Evolutionary conservation across 2,329 filamentous ascomycete species (phyloP).

Genomic region (Cordyceps sp.): DNA sequence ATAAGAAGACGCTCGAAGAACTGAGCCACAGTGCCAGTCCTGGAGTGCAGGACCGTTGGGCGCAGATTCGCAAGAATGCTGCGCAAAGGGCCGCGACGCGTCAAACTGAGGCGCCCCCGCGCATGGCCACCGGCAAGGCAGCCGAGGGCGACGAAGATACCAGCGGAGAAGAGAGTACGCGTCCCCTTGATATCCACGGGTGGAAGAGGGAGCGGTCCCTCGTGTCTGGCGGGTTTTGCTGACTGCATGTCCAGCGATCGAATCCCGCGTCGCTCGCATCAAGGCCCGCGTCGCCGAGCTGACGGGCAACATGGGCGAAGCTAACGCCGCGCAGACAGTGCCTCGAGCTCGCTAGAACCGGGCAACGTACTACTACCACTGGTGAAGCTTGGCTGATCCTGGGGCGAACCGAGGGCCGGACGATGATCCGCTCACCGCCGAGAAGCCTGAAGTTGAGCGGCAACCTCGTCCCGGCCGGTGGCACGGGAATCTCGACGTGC

Average conservation of each 20-base stretch:
- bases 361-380: too few species aligned
- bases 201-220: too few species aligned
- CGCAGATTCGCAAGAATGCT: slow-evolving; percentile 88
- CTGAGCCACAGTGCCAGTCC: slow-evolving; percentile 16
- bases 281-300: slow-evolving; percentile 92
- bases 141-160: slow-evolving; percentile 66
- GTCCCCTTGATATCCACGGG: neutral
- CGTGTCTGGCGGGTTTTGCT: too few species aligned
- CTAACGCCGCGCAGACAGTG: slow-evolving; percentile 16
- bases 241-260: slow-evolving; percentile 51
- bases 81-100: slow-evolving; percentile 58
- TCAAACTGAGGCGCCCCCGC: slow-evolving; percentile 44
- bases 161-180: slow-evolving; percentile 90
- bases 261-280: slow-evolving; percentile 91
- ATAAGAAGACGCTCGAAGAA: slow-evolving; percentile 14
- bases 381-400: too few species aligned
- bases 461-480: too few species aligned
- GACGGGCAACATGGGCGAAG: slow-evolving; percentile 64
- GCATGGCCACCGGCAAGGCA: slow-evolving; percentile 36
- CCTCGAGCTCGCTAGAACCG: slow-evolving; percentile 8
- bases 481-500: too few species aligned
- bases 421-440: too few species aligned
- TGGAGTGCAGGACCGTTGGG: slow-evolving; percentile 63
- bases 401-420: too few species aligned
- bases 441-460: neutral